Evolutionary conservation across 306 rosid species (phyloP), one percentile per base, ranked within the genome.

Genomic region (Bauhinia variegata): DNA sequence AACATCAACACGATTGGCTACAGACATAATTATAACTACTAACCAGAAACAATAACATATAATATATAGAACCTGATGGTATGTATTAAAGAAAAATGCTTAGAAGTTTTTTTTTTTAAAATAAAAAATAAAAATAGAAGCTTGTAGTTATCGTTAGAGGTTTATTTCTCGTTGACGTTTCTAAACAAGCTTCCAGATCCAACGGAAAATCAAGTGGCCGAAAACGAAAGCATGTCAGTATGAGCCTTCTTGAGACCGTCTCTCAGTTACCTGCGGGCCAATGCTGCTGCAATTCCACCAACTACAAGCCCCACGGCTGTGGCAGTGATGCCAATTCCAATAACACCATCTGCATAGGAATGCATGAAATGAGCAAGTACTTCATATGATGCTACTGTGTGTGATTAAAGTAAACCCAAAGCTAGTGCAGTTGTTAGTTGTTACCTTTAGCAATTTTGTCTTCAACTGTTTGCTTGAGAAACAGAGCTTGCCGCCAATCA

Each of bases 261-360:
- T n/a, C n/a, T 90, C 83, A 84, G 72, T 72, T 76, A n/a, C 80
- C 69, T 92, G 72, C 93, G 78, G 67, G 89, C 78, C 64, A 89
- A 80, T 13, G 98, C 95, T 0, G 98, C 91, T 30, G 95, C 98
- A 84, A 92, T 76, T 30, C 96, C 95, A 59, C 95, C 95, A 53
- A 85, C 95, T 55, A 87, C 3, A 69, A 92, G 84, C 58, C 95
- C 98, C 36, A 86, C 86, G 28, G 92, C 96, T 39, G 92, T 85
- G n/a, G 98, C 92, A 11, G 95, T 83, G 68, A 92, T 92, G 79
- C 98, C 96, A 41, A 92, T 84, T 77, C 98, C 98, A 72, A 92
- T 89, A 42, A 84, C 85, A 39, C 98, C 98, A 74, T 92, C 98
- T 92, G 81, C 75, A 72, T 78, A 36, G 58, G 33, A 63, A 70